Base-by-base conservation (phyloP, 2,329 filamentous ascomycete species). In the Cladosporium phlei region DNA sequence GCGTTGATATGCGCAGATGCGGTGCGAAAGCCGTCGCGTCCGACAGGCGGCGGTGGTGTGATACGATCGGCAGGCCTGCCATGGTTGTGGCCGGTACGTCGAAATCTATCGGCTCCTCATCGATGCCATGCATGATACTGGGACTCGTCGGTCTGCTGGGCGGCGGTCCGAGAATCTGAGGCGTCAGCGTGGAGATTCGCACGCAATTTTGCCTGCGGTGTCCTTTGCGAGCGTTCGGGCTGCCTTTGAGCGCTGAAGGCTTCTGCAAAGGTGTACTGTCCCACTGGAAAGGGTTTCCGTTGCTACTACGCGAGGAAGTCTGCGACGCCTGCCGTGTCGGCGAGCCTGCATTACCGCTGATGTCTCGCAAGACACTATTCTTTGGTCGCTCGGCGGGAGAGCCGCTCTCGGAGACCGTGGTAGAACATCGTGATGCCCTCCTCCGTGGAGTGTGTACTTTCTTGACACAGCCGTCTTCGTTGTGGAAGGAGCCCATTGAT, bases 241-340 rank as follows among this genome's bases (percentile, higher is more conserved):
- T 72, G 0, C 69, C 67, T 53, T 72, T 72, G 50, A 71, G 37
- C 0, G 68, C 68, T 6, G 69, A 71, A 9, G 69, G 66, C 47
- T 69, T 72, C 0, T 59, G 58, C 2, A 62, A 49, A 2, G 62
- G 59, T n/a, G 62, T 16, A 58, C 50, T 19, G 58, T 72, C 70
- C 69, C 68, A 72, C 45, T 71, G 69, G 45, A 72, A 72, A 0
- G 70, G 69, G 46, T 72, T 71, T 3, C 68, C 68, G 35, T 69
- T 68, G 53, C 69, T 71, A 50, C 67, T 72, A n/a, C 63, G 52
- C n/a, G 59, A 61, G 5, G 66, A 68, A 11, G 59, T 56, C 32
- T 65, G 60, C 2, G 69, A 71, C 17, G 64, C 57, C 49, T 69
- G 65, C 14, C 69, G 60, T 16, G 62, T 61, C 0, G 65, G 64